Base-by-base conservation (phyloP, 1,139 yeast genomes). In the Suhomyces atakaporum region DNA sequence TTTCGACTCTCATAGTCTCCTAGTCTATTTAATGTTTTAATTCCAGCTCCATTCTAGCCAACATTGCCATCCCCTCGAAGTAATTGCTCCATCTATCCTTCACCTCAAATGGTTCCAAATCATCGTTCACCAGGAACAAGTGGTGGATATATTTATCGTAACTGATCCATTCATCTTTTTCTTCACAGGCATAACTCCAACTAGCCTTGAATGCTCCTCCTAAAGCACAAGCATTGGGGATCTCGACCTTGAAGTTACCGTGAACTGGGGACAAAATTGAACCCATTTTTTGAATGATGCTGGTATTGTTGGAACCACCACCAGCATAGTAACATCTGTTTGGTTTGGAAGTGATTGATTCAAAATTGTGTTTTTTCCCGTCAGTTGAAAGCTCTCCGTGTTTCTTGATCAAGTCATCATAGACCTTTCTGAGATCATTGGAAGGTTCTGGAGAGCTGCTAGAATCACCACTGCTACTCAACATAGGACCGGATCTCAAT, bases 171-270 rank as follows among this genome's bases (percentile, higher is more conserved):
- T 63, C 49, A 21, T 58, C 51, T 35, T 51, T 39, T n/a, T 44
- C 25, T 50, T 69, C 75, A 51, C 74, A 58, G 42, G 56, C 44
- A 54, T 66, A 56, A 36, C 83, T 74, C 86, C 95, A 88, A 35
- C 84, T 71, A 1, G 96, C 95, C 56, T 86, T 84, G 61, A 76
- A 85, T 27, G 95, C 95, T 4, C 96, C 96, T n/a, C 97, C 97
- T 32, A 86, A 64, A 1, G 96, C 97, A 71, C 97, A 89, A 1
- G 96, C 95, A 60, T 89, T 89, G 5, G 92, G 81, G 32, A 87
- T 77, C 51, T 86, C 92, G 19, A 84, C 83, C 45, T 79, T 77
- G 58, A 63, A 87, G 40, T 84, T 79, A 2, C 92, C 94, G 13
- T 75, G 66, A 10, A 51, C 44, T 2, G 81, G 73, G 4, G 90